phyloP scores from a whole-genome alignment of 2,329 filamentous ascomycete genomes.

The Xylaria sp. region DNA sequence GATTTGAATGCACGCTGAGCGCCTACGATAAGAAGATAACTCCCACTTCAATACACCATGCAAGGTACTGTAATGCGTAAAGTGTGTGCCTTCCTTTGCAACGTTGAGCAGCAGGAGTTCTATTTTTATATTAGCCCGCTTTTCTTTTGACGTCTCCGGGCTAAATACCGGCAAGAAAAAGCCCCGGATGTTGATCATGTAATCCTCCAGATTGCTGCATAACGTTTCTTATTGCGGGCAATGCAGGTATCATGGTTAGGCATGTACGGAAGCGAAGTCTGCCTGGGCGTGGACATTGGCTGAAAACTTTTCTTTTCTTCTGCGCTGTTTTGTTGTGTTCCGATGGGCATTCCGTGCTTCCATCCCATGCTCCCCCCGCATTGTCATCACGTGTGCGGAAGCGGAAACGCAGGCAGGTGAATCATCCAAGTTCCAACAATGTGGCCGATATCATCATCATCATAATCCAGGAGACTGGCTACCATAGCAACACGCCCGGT shows the following conservation, averaged over 20 bases:
- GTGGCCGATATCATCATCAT: not conserved
- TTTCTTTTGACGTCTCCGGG: constrained; percentile 13
- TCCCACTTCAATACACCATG: not conserved
- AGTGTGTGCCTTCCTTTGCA: constrained; percentile 9
- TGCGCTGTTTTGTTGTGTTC: not conserved
- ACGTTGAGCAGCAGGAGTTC: constrained; percentile 20
- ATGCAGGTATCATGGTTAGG: not conserved
- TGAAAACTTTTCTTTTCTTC: not conserved
- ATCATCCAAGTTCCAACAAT: not conserved
- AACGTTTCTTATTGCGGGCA: not conserved
- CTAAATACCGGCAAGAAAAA: not conserved
- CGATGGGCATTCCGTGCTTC: not conserved
- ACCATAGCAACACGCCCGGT: not conserved
- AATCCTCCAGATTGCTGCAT: not conserved
- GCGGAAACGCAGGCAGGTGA: not conserved
- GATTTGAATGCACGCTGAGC: constrained; percentile 23
- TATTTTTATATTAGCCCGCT: constrained; percentile 33
- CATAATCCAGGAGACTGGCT: not conserved
- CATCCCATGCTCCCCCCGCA: not conserved
- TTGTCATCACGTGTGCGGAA: not conserved
- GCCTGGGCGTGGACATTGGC: not conserved
- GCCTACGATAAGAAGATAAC: constrained; percentile 21
- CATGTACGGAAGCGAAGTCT: not conserved
- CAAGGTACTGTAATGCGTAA: constrained; percentile 9
- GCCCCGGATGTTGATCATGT: not conserved